Conservation (phyloP, 345 rosid species). For the Populus davidiana region DNA sequence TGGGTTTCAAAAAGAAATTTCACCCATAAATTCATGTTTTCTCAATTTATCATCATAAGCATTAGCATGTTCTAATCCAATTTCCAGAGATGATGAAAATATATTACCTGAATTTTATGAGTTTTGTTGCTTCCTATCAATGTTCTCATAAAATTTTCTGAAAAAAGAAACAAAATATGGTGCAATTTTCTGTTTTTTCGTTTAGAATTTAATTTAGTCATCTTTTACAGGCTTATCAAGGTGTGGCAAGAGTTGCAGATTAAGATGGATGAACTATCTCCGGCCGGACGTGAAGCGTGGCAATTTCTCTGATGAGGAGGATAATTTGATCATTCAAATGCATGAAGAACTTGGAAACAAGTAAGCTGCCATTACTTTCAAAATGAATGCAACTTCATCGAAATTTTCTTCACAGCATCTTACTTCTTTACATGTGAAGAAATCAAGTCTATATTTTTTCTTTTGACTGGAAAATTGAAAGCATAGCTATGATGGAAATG, state of each 20-base stretch:
- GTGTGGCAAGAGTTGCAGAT: slow-evolving; percentile 47
- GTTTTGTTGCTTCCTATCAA: neutral
- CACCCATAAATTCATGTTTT: neutral
- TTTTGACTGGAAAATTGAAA: neutral
- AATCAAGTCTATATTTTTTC: neutral
- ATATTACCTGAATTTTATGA: neutral
- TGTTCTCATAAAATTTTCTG: too few relatives aligned
- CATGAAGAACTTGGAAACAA: slow-evolving; percentile 28
- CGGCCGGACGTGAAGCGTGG: slow-evolving; percentile 39
- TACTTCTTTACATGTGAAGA: neutral
- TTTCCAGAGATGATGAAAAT: neutral
- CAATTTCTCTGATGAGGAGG: slow-evolving; percentile 34
- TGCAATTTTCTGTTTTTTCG: neutral
- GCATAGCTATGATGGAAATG: neutral
- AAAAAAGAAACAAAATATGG: neutral
- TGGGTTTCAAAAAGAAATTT: neutral
- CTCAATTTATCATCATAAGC: neutral
- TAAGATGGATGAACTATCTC: slow-evolving; percentile 45
- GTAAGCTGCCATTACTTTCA: neutral
- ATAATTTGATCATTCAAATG: slow-evolving; percentile 28
- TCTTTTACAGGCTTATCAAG: slow-evolving; percentile 31
- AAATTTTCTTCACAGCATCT: neutral
- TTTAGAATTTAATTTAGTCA: neutral
- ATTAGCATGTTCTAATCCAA: neutral
- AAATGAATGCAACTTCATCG: neutral